Conservation (phyloP, 2,329 filamentous ascomycete species). For the Colletotrichum tamarilloi region DNA sequence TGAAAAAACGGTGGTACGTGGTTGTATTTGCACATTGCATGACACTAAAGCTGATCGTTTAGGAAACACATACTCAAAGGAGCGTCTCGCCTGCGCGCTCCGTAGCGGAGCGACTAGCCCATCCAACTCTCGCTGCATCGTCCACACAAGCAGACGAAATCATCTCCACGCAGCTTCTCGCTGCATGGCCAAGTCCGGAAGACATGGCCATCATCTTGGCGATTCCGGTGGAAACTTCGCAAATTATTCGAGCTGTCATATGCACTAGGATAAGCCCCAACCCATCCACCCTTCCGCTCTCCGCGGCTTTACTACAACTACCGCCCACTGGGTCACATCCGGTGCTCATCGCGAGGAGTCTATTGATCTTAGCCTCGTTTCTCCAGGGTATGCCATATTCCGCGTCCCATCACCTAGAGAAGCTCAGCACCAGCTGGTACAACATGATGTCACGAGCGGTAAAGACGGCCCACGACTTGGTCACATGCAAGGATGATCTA, state of each 20-base stretch:
- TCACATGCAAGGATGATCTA: constrained; percentile 60
- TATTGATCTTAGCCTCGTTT: constrained; percentile 51
- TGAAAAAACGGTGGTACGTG: neutral
- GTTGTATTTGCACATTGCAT: neutral
- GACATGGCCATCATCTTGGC: constrained; percentile 2
- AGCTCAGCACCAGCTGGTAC: constrained; percentile 39
- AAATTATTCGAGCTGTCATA: constrained; percentile 10
- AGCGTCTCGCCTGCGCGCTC: neutral
- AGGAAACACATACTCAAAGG: neutral
- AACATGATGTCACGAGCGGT: constrained; percentile 42
- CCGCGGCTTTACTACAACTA: neutral
- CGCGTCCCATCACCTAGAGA: neutral
- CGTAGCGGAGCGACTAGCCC: neutral
- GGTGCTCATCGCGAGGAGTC: constrained; percentile 52
- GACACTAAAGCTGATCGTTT: neutral
- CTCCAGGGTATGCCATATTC: constrained; percentile 43
- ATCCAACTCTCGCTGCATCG: neutral
- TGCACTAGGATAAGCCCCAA: neutral
- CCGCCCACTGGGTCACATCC: constrained; percentile 40
- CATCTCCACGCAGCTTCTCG: neutral
- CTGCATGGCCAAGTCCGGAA: constrained; percentile 6
- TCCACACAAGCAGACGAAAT: neutral
- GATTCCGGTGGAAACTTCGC: constrained; percentile 3
- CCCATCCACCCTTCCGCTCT: neutral
- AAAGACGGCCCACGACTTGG: constrained; percentile 44